Evolutionary conservation across 768 basidiomycete genomes (phyloP).

Genomic region (Leccinum barrowsii): DNA sequence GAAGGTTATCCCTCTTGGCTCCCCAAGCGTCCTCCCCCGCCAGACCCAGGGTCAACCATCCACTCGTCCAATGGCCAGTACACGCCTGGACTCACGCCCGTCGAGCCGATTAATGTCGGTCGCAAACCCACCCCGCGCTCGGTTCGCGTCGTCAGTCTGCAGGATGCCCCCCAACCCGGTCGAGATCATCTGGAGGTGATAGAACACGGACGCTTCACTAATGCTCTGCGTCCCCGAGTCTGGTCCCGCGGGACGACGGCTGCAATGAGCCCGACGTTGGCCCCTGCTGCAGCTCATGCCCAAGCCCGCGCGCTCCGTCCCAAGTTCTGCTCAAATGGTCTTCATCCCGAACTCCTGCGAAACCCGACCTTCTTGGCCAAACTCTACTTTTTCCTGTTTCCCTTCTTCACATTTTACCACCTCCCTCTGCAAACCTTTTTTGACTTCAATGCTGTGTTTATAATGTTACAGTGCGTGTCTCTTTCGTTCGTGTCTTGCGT

Average conservation of each 20-base stretch:
- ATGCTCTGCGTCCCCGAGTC: conserved; percentile 42
- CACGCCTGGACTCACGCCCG: conserved; percentile 32
- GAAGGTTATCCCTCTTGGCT: conserved; percentile 87
- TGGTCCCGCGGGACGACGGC: conserved; percentile 59
- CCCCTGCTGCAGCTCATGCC: conserved; percentile 36
- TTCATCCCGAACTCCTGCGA: conserved; percentile 67
- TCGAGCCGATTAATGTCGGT: conserved; percentile 43
- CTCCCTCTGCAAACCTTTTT: conserved; percentile 78
- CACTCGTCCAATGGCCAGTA: conserved; percentile 49
- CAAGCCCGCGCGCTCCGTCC: conserved; percentile 46
- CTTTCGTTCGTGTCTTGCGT: not conserved
- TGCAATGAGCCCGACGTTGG: conserved; percentile 40
- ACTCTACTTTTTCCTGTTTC: conserved; percentile 65
- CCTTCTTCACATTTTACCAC: conserved; percentile 68
- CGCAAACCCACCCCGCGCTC: conserved; percentile 77
- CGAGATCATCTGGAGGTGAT: conserved; percentile 47
- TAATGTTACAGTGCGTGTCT: conserved; percentile 72
- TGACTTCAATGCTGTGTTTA: conserved; percentile 86
- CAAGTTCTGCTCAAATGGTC: conserved; percentile 60
- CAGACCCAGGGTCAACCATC: conserved; percentile 69
- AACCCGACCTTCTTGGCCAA: conserved; percentile 53
- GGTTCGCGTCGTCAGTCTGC: conserved; percentile 74
- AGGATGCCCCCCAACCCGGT: conserved; percentile 42
- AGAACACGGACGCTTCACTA: conserved; percentile 45
- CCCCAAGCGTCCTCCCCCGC: conserved; percentile 71